Evolutionary conservation across 2,329 filamentous ascomycete genomes (phyloP), one percentile per base, ranked within the genome.

Genomic region (Pseudonectria buxi): DNA sequence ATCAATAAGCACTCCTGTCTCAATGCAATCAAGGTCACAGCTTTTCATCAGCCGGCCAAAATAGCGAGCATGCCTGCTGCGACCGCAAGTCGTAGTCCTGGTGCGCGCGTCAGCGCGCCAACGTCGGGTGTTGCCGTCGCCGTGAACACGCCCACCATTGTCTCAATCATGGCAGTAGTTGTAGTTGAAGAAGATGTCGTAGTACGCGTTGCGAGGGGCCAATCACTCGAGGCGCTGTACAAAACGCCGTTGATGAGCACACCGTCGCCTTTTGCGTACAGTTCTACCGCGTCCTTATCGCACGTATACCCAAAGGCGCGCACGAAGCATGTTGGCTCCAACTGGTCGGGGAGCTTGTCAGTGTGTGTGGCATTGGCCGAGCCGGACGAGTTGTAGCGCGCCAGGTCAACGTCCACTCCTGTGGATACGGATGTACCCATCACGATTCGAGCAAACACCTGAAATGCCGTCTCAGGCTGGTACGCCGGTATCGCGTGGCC

Each of bases 401-500:
- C 56, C 7, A 75, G 59, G 46, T 77, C 59, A 40, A 78, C 63
- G 2, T 59, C 46, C 29, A 69, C 67, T 24, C 81, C 77, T 1
- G 71, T 72, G 2, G 75, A 65, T 22, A 81, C 57, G 30, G 76
- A 70, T 41, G 65, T 69, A 7, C 72, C 72, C 33, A 63, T 61
- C 45, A 83, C 62, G 30, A 78, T 74, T 22, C 80, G 71, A 18
- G 74, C 69, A 49, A 83, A 82, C 26, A 81, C 61, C 43, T 72
- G 69, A 38, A 79, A 68, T 3, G 73, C 63, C 4, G 76, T 76
- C 50, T 74, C 64, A 10, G 77, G 78, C 58, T 81, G 77, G 51
- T 76, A 77, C 35, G 68, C 72, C 0, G 76, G 69, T 1, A 79
- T 71, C 33, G 76, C 70, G 49, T 84, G 80, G 2, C 81, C 79